Evolutionary conservation across 257 asterid species (phyloP), one percentile per base, ranked within the genome.

Genomic region (Linderniella brevidens): DNA sequence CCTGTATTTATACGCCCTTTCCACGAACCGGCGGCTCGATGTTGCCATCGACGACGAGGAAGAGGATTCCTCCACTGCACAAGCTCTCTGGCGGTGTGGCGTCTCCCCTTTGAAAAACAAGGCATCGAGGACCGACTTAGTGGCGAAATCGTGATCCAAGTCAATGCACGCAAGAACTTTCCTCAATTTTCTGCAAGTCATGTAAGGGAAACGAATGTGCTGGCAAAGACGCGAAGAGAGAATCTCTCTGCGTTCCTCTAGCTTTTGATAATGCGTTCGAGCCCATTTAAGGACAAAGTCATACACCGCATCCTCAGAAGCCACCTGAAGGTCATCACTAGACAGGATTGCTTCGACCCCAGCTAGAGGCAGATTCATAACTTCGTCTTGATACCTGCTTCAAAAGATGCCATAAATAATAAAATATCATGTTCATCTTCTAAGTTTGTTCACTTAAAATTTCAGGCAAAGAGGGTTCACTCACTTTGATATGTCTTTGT

Each of bases 231-330:
- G 86, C 1, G 71, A 59, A 71, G 66, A 70, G 46, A 80, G 38
- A 35, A 83, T 61, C 45, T 80, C 75, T 19, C 74, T 74, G 8
- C 95, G 62, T 17, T 77, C 92, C 13, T 83, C 93, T 25, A 65
- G 44, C 49, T 60, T 74, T 1, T 81, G 75, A 56, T 79, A 77
- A 54, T 77, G 86, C n/a, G 43, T 41, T n/a, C 86, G 74, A 25
- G 82, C 80, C 97, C 97, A 87, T 62, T 75, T 83, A 56, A 87
- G 55, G 5, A 69, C 72, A 16, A 87, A 68, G 42, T 87, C 95
- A 32, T 66, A 87, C 12, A 87, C 79, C 13, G 70, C 83, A 46
- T 83, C 97, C 68, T 87, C 95, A 0, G 95, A 80, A 46, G 88
- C 75, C 25, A 83, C 84, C 56, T 80, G 93, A 50, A 87, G 69